Percentiles rank a stretch among this genome's conserved stretches.
Evolutionary conservation across 495 filamentous ascomycete genomes (phyloP).

Genomic region (Melanomma pulvis-pyrius): DNA sequence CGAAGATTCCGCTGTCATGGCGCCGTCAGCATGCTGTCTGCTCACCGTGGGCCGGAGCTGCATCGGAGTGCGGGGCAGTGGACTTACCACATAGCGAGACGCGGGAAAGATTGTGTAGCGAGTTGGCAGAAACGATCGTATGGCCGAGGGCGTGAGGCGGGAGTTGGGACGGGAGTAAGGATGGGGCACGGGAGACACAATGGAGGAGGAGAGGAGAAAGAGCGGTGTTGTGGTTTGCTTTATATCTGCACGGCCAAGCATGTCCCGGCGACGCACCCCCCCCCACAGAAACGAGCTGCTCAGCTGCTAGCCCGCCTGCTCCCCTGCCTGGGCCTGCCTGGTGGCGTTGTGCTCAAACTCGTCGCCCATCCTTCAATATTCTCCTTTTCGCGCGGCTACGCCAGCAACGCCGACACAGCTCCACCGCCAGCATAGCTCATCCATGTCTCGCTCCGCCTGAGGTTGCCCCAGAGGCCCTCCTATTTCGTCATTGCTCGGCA

Average conservation of each 20-base stretch:
- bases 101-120: conserved; percentile 4
- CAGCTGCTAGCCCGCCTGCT: conserved; percentile 28
- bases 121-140: conserved; percentile 29
- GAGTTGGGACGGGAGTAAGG: not conserved
- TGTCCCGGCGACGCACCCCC: conserved; percentile 19
- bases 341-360: conserved; percentile 28
- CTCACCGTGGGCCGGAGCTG: not conserved
- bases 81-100: conserved; percentile 39
- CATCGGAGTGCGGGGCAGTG: conserved; percentile 21
- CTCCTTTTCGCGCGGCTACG: conserved; percentile 16
- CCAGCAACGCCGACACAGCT: not conserved
- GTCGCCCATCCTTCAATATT: conserved; percentile 26
- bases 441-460: conserved; percentile 6
- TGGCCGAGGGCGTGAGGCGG: not conserved
- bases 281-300: conserved; percentile 13
- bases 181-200: not conserved
- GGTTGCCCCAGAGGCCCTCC: conserved; percentile 20
- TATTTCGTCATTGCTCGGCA: conserved; percentile 33
- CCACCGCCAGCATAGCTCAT: conserved; percentile 1
- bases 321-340: not conserved
- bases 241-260: conserved; percentile 35
- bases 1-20: conserved; percentile 88
- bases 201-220: conserved; percentile 19
- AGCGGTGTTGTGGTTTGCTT: conserved; percentile 33
- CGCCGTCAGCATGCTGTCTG: conserved; percentile 20